Conservation (phyloP, 2,329 filamentous ascomycete genomes). For the Emmonsiellopsis sp. region DNA sequence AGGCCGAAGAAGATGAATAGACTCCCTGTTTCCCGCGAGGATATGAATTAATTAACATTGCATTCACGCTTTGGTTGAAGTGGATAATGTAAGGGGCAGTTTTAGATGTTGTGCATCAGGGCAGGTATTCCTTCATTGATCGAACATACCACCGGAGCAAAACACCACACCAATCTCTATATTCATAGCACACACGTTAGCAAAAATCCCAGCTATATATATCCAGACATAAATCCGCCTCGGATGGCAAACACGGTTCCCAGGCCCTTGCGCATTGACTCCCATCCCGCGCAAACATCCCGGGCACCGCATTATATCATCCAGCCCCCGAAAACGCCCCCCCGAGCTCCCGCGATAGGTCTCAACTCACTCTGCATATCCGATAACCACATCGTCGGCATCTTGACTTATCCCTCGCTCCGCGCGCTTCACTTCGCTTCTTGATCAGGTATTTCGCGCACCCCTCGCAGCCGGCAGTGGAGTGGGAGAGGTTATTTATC, state of each 20-base stretch:
- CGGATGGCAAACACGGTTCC: too few relatives aligned
- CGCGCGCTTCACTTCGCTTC: not conserved
- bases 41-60: not conserved
- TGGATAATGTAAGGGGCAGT: too few relatives aligned
- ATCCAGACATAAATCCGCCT: not conserved
- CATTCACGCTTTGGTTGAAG: too few relatives aligned
- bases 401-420: constrained; percentile 30
- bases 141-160: constrained; percentile 82
- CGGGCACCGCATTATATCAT: not conserved
- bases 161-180: constrained; percentile 94
- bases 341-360: not conserved
- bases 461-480: too few relatives aligned
- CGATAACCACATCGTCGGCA: constrained; percentile 93
- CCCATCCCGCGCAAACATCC: not conserved
- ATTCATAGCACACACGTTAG: constrained; percentile 12
- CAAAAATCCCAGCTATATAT: not conserved
- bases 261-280: too few relatives aligned
- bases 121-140: not conserved
- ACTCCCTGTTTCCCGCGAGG: constrained; percentile 51
- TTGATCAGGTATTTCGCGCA: too few relatives aligned
- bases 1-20: constrained; percentile 94
- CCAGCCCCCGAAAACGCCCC: not conserved
- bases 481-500: too few relatives aligned
- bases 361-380: constrained; percentile 81
- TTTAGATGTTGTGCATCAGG: too few relatives aligned